Evolutionary conservation across 1,284 basidiomycete genomes (phyloP).

Genomic region (Leccinum fuscescens): DNA sequence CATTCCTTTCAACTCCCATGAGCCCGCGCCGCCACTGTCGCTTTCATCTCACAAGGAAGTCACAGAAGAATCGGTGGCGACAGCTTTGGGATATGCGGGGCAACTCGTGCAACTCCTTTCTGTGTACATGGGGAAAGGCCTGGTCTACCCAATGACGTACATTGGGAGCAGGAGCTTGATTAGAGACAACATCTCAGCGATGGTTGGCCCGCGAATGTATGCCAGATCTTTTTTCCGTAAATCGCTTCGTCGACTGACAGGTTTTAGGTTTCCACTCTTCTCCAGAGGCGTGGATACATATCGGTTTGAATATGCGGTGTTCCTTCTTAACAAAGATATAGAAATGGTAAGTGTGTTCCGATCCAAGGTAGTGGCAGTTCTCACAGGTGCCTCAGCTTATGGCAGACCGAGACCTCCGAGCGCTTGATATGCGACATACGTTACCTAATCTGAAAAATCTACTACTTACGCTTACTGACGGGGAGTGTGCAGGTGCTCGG

Average conservation of each 20-base stretch:
- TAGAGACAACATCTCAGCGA: slow-evolving; percentile 86
- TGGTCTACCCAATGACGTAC: slow-evolving; percentile 88
- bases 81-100: slow-evolving; percentile 85
- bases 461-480: slow-evolving; percentile 79
- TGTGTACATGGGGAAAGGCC: slow-evolving; percentile 71
- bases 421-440: slow-evolving; percentile 92
- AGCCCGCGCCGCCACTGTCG: slow-evolving; percentile 82
- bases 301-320: slow-evolving; percentile 97
- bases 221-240: slow-evolving; percentile 30
- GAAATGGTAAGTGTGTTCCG: slow-evolving; percentile 67
- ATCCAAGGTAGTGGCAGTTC: slow-evolving; percentile 6
- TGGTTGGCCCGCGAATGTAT: slow-evolving; percentile 91
- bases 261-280: slow-evolving; percentile 85
- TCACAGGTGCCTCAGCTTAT: slow-evolving; percentile 63
- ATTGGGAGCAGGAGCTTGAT: slow-evolving; percentile 87
- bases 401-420: slow-evolving; percentile 82
- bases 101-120: slow-evolving; percentile 81
- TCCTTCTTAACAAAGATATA: slow-evolving; percentile 95
- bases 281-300: slow-evolving; percentile 93
- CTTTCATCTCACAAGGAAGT: slow-evolving; percentile 66
- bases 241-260: slow-evolving; percentile 10
- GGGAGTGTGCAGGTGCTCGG: slow-evolving; percentile 49
- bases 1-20: slow-evolving; percentile 71
- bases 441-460: slow-evolving; percentile 95
- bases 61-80: slow-evolving; percentile 81